Evolutionary conservation across 83 land plant species (phyloP).

Genomic region (Picea abies): DNA sequence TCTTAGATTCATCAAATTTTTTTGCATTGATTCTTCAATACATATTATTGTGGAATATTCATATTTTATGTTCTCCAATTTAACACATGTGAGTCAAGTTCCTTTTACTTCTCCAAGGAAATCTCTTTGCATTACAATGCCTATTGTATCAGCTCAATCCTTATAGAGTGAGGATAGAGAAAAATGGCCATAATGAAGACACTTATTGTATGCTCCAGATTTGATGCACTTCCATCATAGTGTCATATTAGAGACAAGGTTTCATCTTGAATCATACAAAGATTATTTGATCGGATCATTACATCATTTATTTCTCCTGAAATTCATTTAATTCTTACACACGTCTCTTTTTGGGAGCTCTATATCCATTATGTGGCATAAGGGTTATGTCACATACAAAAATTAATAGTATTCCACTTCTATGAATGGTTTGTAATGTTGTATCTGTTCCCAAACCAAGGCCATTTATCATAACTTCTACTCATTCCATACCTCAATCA

Average conservation of each 20-base stretch:
- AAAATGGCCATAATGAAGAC: background rate
- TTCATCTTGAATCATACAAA: background rate
- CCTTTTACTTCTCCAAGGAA: constrained; percentile 40
- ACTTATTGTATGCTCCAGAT: background rate
- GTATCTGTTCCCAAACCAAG: background rate
- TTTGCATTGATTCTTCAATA: background rate
- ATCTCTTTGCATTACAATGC: constrained; percentile 27
- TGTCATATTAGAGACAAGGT: background rate
- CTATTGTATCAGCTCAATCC: constrained; percentile 30
- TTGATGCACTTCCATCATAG: background rate
- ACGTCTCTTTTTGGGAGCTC: background rate
- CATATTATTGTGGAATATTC: background rate
- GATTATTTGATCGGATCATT: background rate
- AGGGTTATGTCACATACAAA: background rate
- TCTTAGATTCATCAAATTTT: background rate
- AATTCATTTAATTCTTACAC: background rate
- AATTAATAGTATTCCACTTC: background rate
- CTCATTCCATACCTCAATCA: constrained; percentile 9
- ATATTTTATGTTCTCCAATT: constrained; percentile 5
- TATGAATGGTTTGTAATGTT: background rate
- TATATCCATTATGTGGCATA: constrained; percentile 9
- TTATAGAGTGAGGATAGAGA: constrained; percentile 23
- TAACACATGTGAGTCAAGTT: constrained; percentile 18
- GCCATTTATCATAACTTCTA: constrained; percentile 3
- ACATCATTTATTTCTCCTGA: background rate